Percentiles rank a stretch among this genome's conserved stretches.
Conservation (phyloP, 805 yeast species). For the Saturnispora gosingensis region DNA sequence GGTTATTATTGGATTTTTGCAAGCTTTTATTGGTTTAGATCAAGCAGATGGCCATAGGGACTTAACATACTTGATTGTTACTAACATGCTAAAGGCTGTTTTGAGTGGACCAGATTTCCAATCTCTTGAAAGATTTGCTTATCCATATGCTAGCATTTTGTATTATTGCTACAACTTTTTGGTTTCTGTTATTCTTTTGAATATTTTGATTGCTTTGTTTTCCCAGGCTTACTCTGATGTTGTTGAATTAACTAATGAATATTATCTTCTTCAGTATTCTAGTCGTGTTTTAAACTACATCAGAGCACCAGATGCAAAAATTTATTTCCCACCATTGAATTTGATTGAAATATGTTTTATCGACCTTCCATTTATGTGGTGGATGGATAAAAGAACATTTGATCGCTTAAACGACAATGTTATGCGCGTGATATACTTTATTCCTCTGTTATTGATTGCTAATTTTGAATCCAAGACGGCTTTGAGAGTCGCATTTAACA, state of each 20-base stretch:
- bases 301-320: conserved; percentile 81
- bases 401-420: conserved; percentile 39
- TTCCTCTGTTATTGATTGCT: conserved; percentile 53
- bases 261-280: conserved; percentile 76
- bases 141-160: conserved; percentile 76
- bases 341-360: conserved; percentile 51
- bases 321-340: conserved; percentile 80
- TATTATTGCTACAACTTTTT: conserved; percentile 73
- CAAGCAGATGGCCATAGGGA: conserved; percentile 80
- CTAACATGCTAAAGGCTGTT: conserved; percentile 60
- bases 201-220: conserved; percentile 76
- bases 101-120: conserved; percentile 67
- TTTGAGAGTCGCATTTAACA: conserved; percentile 60
- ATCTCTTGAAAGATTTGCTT: conserved; percentile 62
- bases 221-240: conserved; percentile 77
- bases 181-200: conserved; percentile 65
- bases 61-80: conserved; percentile 54
- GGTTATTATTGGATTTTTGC: conserved; percentile 71
- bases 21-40: conserved; percentile 81
- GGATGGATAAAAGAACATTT: conserved; percentile 26
- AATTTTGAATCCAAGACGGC: conserved; percentile 59
- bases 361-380: conserved; percentile 35
- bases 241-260: conserved; percentile 75
- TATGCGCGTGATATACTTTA: conserved; percentile 61
- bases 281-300: conserved; percentile 76